Base-by-base conservation (phyloP, 1,284 basidiomycete genomes). In the Thecaphora thlaspeos region DNA sequence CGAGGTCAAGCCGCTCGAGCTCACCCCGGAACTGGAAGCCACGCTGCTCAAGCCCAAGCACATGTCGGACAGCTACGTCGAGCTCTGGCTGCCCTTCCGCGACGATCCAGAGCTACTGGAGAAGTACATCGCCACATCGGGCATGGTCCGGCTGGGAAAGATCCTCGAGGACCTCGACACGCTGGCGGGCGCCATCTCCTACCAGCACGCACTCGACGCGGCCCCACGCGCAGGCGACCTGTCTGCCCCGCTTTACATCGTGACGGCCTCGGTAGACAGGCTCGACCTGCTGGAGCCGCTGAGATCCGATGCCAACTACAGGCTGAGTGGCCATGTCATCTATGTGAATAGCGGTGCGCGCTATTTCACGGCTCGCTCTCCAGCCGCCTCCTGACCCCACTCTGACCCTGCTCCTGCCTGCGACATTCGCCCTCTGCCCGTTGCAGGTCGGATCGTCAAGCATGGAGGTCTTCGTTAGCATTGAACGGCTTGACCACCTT, bases 221-320 rank as follows among this genome's bases (percentile, higher is more conserved):
- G 66, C 65, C n/a, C 56, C 74, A 9, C 36, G 54, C 11, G 65
- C 71, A 10, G 70, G 69, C 10, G 61, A 65, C 9, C 53, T 40
- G 14, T 63, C 67, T 21, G 71, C 71, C 1, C 67, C 69, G 15
- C 60, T 80, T 45, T 79, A 78, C 66, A 71, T 80, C 39, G 79
- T 80, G 32, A 80, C 79, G 1, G 79, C 79, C 21, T 74, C 77
- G 0, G 79, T 79, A 1, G 79, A 79, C 51, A 63, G 79, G n/a
- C 47, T 77, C 8, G 70, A 74, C 46, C 48, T 74, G 37, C 54
- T 71, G 23, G 63, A 68, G 24, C 64, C 59, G 11, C 46, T 71
- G 17, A 48, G 45, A 8, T 58, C 65, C 10, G 52, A 70, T 30
- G 53, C 55, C 36, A 61, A 73, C 58, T 71, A 72, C 47, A 59